Conservation (phyloP, 331 rosid species). For the Cucumis variabilis region DNA sequence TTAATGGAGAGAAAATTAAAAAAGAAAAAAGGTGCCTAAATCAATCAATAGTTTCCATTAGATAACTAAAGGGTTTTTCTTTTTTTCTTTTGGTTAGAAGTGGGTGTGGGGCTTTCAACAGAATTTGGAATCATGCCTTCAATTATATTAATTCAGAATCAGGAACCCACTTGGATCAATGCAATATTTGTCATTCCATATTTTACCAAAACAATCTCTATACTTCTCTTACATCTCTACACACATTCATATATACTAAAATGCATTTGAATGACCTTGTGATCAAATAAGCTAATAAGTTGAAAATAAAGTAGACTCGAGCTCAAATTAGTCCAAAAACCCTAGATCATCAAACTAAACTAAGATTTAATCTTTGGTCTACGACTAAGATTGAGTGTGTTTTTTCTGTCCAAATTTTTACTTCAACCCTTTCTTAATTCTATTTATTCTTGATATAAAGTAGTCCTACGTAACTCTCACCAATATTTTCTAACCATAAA, state of each 20-base stretch:
- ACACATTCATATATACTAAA: too few relatives aligned
- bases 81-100: neutral
- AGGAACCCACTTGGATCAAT: constrained; percentile 16
- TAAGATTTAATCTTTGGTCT: too few relatives aligned
- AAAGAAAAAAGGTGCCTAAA: constrained; percentile 17
- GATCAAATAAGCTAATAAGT: too few relatives aligned
- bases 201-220: neutral
- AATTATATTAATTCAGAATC: constrained; percentile 30
- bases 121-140: constrained; percentile 27
- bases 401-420: too few relatives aligned
- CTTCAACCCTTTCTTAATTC: too few relatives aligned
- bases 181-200: neutral
- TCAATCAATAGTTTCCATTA: constrained; percentile 26
- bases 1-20: constrained; percentile 4
- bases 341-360: too few relatives aligned
- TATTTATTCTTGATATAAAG: too few relatives aligned
- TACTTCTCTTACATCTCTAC: too few relatives aligned
- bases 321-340: too few relatives aligned
- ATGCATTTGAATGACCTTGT: too few relatives aligned
- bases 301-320: too few relatives aligned
- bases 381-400: too few relatives aligned
- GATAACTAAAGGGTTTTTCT: neutral
- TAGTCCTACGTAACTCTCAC: neutral
- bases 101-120: constrained; percentile 15
- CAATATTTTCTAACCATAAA: neutral